Percentiles rank a stretch among this genome's conserved stretches.
Evolutionary conservation across 768 basidiomycete genomes (phyloP).

Genomic region (Pleurotus tuoliensis): DNA sequence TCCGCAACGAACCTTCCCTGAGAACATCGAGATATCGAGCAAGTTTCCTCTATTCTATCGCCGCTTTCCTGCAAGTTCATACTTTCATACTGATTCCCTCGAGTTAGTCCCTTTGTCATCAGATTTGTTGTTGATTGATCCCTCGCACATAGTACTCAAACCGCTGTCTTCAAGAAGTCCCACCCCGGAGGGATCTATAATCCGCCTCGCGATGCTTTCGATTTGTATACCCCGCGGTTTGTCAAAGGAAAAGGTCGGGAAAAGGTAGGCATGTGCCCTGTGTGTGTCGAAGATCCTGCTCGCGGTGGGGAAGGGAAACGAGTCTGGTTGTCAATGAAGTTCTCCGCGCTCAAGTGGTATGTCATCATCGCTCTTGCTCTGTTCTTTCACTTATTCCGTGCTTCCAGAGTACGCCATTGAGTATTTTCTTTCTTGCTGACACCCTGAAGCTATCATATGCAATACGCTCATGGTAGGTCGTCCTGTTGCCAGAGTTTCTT

Average conservation of each 20-base stretch:
- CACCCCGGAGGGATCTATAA: slow-evolving; percentile 56
- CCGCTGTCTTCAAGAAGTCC: slow-evolving; percentile 20
- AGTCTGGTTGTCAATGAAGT: slow-evolving; percentile 75
- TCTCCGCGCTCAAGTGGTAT: slow-evolving; percentile 80
- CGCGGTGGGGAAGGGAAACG: slow-evolving; percentile 64
- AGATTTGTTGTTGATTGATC: not conserved
- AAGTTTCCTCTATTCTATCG: slow-evolving; percentile 65
- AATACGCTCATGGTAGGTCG: slow-evolving; percentile 66
- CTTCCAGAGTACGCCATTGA: too few species aligned
- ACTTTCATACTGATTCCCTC: slow-evolving; percentile 26
- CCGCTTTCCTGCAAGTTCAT: slow-evolving; percentile 64
- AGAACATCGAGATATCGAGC: slow-evolving; percentile 38
- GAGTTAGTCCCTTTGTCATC: not conserved
- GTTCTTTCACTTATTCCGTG: not conserved
- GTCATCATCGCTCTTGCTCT: slow-evolving; percentile 16
- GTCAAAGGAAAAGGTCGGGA: slow-evolving; percentile 63
- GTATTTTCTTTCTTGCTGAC: not conserved
- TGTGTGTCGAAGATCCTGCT: slow-evolving; percentile 57
- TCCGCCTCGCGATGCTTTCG: slow-evolving; percentile 52
- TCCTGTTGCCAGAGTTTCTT: not conserved
- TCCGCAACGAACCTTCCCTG: slow-evolving; percentile 49
- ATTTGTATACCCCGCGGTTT: slow-evolving; percentile 78
- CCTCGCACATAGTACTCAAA: not conserved
- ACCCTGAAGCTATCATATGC: slow-evolving; percentile 69
- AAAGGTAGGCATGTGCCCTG: slow-evolving; percentile 76